phyloP scores from a whole-genome alignment of 1,284 basidiomycete genomes.

The Malassezia sympodialis region DNA sequence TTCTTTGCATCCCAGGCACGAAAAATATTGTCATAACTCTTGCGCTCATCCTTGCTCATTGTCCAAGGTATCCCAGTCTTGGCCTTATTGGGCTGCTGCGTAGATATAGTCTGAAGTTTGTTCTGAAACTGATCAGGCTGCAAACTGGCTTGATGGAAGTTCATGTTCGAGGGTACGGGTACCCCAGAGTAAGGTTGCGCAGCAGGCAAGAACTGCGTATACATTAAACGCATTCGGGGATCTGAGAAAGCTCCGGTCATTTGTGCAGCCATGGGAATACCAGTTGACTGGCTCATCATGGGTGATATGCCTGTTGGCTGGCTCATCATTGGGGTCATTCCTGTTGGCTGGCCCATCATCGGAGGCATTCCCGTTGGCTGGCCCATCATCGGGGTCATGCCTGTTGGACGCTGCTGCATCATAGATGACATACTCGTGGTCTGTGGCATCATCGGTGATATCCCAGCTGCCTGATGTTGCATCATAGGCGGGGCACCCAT shows the following conservation, averaged over 20 bases:
- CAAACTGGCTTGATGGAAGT: conserved; percentile 41
- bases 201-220: conserved; percentile 45
- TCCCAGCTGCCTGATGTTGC: conserved; percentile 10
- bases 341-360: conserved; percentile 15
- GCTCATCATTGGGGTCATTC: conserved; percentile 18
- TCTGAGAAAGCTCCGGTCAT: conserved; percentile 46
- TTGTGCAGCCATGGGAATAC: conserved; percentile 40
- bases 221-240: conserved; percentile 46
- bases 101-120: conserved; percentile 46
- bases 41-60: conserved; percentile 80
- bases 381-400: conserved; percentile 18
- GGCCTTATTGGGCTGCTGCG: conserved; percentile 57
- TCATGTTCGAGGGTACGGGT: conserved; percentile 42
- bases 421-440: conserved; percentile 25
- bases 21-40: conserved; percentile 93
- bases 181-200: conserved; percentile 42
- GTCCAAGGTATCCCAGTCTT: conserved; percentile 74
- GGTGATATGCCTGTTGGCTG: conserved; percentile 25
- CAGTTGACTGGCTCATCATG: conserved; percentile 21
- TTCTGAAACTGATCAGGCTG: conserved; percentile 45
- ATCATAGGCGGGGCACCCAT: conserved; percentile 17
- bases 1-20: conserved; percentile 79
- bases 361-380: conserved; percentile 30
- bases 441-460: conserved; percentile 11
- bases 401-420: conserved; percentile 6